Conservation (phyloP, 306 rosid genomes). For the Inga leiocalycina region DNA sequence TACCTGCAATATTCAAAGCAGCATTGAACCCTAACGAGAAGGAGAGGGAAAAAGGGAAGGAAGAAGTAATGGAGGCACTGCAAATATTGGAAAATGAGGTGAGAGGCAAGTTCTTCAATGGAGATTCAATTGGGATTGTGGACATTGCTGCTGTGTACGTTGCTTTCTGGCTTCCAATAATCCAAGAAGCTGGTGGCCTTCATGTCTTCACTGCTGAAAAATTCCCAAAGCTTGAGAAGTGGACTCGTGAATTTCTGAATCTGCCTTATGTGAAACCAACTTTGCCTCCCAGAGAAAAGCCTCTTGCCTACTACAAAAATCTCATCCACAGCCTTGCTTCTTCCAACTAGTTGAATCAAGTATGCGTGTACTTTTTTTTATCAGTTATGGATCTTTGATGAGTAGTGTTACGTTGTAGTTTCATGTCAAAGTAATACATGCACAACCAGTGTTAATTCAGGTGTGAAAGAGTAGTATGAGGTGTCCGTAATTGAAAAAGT, state of each 20-base stretch:
- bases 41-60: slow-evolving; percentile 35
- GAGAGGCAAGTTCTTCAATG: slow-evolving; percentile 42
- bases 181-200: slow-evolving; percentile 53
- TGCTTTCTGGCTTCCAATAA: slow-evolving; percentile 49
- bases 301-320: slow-evolving; percentile 33
- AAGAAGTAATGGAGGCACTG: slow-evolving; percentile 39
- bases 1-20: slow-evolving; percentile 28
- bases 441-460: background rate
- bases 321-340: slow-evolving; percentile 11
- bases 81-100: slow-evolving; percentile 49
- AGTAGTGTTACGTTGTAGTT: background rate
- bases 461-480: too few species aligned
- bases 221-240: slow-evolving; percentile 47
- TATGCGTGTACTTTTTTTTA: background rate
- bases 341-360: background rate
- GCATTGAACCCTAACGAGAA: background rate
- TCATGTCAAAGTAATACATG: background rate
- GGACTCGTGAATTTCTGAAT: slow-evolving; percentile 46
- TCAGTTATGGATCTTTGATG: background rate
- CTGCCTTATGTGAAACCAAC: slow-evolving; percentile 37
- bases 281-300: slow-evolving; percentile 40
- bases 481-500: too few species aligned
- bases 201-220: slow-evolving; percentile 37
- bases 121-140: slow-evolving; percentile 43
- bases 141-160: slow-evolving; percentile 52